Base-by-base conservation (phyloP, 441 rosid genomes). In the Theobroma grandiflorum region DNA sequence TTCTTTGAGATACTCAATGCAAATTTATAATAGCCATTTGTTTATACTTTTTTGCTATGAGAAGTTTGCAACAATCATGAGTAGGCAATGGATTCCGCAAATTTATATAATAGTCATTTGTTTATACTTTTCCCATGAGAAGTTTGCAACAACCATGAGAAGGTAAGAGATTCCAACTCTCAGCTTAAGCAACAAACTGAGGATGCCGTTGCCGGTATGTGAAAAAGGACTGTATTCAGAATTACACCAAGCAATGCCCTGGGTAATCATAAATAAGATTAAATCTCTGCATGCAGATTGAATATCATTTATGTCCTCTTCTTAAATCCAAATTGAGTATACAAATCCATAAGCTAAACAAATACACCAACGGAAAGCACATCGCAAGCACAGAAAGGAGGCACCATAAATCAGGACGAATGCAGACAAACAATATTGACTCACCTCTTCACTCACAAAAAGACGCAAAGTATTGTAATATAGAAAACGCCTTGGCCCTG, bases 401-500 rank as follows among this genome's bases (percentile, higher is more conserved):
- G 15, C 59, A 31, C 57, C 12, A 33, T 22, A 4, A 73, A 73
- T 12, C 76, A 73, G 4, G 37, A 72, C 33, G 4, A 20, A 57
- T 12, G 7, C 0, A 57, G 38, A 52, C 2, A 72, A 53, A 3
- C 0, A 37, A 63, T 16, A 47, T 62, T 4, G 1, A 70, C 88
- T 86, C 47, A 91, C 98, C 97, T 91, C 98, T 88, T 94, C 98
- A 14, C 91, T 92, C 70, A 64, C 53, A 50, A 94, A 82, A 83
- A 88, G 82, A 4, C 89, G 97, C 86, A 89, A 2, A 47, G 93
- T 84, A 70, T 75, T 93, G 92, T 89, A 87, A 83, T 92, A 93
- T 78, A 94, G 76, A 82, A 90, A 82, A 63, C 86, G 88, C 85
- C 99, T 92, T 5, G 98, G 94, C 85, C 90, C 99, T 96, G 90